These are phyloP conservation scores for Fraxinus platypoda DNA, from an alignment of 305 asterid species.

Conservation along the genomic window DNA sequence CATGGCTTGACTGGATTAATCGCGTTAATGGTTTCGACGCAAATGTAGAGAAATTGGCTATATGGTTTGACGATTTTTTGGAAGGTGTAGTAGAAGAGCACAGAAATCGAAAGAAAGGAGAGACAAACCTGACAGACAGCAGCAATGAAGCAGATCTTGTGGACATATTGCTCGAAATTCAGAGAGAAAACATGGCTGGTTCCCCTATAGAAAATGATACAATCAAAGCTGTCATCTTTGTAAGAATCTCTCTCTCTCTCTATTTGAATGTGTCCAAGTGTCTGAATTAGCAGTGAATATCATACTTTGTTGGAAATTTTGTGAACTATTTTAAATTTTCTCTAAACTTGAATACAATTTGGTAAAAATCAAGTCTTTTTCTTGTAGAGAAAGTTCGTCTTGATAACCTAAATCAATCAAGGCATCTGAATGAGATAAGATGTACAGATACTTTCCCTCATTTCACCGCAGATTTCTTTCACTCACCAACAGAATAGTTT, in stretches of 20 bases:
- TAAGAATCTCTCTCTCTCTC: neutral
- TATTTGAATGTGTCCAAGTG: no score
- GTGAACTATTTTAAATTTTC: neutral
- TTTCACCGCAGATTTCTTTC: neutral
- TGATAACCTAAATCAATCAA: no score
- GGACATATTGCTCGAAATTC: constrained; percentile 18
- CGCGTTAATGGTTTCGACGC: constrained; percentile 12
- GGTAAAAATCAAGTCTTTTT: no score
- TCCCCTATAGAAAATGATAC: neutral
- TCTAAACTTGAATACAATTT: no score
- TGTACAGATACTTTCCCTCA: no score
- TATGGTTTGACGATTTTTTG: constrained; percentile 2
- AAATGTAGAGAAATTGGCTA: neutral
- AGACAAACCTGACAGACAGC: neutral
- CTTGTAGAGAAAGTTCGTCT: neutral
- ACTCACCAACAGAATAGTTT: neutral
- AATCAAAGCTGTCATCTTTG: constrained; percentile 4
- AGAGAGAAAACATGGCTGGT: neutral
- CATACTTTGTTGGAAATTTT: neutral
- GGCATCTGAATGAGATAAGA: no score
- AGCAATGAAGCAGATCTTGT: neutral
- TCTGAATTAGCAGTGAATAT: neutral
- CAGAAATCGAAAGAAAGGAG: neutral
- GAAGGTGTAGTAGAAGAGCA: neutral
- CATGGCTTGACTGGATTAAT: constrained; percentile 19